Percentiles rank a stretch among this genome's conserved stretches.
Evolutionary conservation across 2,329 filamentous ascomycete genomes (phyloP).

Genomic region (Botrytis porri): DNA sequence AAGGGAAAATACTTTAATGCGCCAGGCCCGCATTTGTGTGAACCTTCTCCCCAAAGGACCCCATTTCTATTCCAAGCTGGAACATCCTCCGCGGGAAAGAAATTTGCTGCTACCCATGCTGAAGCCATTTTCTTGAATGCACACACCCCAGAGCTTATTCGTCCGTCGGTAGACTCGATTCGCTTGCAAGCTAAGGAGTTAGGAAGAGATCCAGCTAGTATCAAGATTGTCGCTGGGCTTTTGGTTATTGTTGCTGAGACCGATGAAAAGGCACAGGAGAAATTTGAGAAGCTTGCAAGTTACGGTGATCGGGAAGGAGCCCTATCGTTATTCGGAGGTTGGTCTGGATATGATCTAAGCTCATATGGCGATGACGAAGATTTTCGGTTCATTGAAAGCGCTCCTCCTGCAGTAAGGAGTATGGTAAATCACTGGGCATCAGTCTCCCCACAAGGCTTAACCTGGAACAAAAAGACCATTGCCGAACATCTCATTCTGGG

Average conservation of each 20-base stretch:
- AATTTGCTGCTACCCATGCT: constrained; percentile 66
- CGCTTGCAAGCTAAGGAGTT: constrained; percentile 48
- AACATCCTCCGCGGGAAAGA: constrained; percentile 62
- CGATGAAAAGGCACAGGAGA: constrained; percentile 62
- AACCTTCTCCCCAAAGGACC: constrained; percentile 40
- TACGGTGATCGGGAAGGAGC: constrained; percentile 66
- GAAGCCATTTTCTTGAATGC: constrained; percentile 69
- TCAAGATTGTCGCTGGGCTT: constrained; percentile 67
- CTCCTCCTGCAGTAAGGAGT: constrained; percentile 46
- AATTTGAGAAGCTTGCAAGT: constrained; percentile 58
- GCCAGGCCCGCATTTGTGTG: constrained; percentile 62
- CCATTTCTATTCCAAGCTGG: constrained; percentile 58
- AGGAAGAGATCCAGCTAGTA: constrained; percentile 56
- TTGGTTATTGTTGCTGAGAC: constrained; percentile 64
- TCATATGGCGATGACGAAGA: constrained; percentile 63
- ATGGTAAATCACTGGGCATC: constrained; percentile 48
- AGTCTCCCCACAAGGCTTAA: constrained; percentile 36
- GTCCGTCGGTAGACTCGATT: constrained; percentile 61
- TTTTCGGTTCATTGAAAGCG: constrained; percentile 51
- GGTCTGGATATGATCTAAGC: constrained; percentile 66
- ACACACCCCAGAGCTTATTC: constrained; percentile 59
- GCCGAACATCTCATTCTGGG: constrained; percentile 32
- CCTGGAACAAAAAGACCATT: constrained; percentile 40
- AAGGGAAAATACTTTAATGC: constrained; percentile 61
- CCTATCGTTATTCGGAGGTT: constrained; percentile 68